Evolutionary conservation across 164 flowering plant species (phyloP).

Genomic region (Umbilicus rupestris): DNA sequence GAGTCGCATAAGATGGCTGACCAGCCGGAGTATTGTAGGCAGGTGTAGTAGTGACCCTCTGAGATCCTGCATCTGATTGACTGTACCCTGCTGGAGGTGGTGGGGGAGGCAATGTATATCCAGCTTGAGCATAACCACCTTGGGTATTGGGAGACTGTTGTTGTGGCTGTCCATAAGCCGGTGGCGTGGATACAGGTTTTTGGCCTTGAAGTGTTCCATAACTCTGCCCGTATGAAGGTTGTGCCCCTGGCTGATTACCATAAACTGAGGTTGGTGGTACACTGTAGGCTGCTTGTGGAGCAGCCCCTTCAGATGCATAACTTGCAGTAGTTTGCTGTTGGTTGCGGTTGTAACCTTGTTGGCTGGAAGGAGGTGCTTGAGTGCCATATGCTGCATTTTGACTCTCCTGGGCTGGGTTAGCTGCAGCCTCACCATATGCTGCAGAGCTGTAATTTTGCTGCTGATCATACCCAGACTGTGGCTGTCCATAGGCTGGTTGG

Average conservation of each 20-base stretch:
- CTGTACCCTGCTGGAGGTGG: no score
- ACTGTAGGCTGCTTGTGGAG: background rate
- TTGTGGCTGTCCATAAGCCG: background rate
- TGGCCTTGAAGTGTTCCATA: constrained; percentile 4
- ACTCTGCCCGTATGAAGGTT: background rate
- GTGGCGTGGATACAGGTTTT: background rate
- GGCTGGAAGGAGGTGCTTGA: background rate
- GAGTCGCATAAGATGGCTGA: background rate
- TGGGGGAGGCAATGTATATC: constrained; percentile 1
- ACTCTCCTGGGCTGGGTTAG: background rate
- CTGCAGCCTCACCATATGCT: background rate
- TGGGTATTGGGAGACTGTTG: constrained; percentile 1
- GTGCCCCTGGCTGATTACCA: constrained; percentile 1
- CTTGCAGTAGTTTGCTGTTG: background rate
- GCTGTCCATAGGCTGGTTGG: background rate
- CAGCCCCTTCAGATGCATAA: background rate
- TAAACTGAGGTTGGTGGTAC: background rate
- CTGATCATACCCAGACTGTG: background rate
- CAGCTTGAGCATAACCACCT: background rate
- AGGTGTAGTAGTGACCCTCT: background rate
- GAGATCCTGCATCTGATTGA: background rate
- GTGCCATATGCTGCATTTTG: background rate
- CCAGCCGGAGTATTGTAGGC: background rate
- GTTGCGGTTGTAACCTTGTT: no score
- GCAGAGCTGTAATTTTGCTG: background rate